phyloP scores from a whole-genome alignment of 2,329 filamentous ascomycete species.

The Ophiocordyceps camponoti-saundersi region DNA sequence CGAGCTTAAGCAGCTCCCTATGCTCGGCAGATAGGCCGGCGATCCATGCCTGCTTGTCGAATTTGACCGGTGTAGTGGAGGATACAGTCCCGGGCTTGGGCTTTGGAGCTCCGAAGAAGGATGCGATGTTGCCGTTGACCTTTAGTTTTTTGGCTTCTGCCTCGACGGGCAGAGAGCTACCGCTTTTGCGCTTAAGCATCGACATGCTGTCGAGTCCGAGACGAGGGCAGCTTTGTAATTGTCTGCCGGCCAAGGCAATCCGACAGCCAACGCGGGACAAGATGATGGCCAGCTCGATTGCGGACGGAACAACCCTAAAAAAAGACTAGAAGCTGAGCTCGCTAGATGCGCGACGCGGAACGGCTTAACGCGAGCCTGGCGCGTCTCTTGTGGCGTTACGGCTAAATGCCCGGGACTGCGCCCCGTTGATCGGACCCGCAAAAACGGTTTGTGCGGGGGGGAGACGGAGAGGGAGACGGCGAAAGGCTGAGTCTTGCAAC shows the following conservation, averaged over 20 bases:
- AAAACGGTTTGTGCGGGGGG: too few relatives aligned
- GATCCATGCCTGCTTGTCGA: constrained; percentile 88
- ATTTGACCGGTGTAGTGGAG: constrained; percentile 30
- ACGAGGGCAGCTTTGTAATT: background rate
- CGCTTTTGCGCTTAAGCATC: constrained; percentile 50
- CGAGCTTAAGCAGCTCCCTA: constrained; percentile 63
- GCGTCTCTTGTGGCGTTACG: too few relatives aligned
- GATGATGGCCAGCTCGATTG: background rate
- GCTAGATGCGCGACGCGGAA: background rate
- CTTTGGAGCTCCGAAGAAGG: constrained; percentile 55
- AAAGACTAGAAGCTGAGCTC: too few relatives aligned
- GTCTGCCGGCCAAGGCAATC: background rate
- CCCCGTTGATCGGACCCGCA: too few relatives aligned
- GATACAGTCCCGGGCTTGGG: constrained; percentile 34
- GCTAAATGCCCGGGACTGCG: too few relatives aligned
- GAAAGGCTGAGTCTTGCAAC: too few relatives aligned
- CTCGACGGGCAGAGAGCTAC: constrained; percentile 19
- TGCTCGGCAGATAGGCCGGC: constrained; percentile 64
- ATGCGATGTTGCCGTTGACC: constrained; percentile 63
- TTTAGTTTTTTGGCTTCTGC: constrained; percentile 53
- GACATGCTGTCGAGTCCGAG: constrained; percentile 13
- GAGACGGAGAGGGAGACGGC: too few relatives aligned
- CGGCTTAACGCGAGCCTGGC: too few relatives aligned
- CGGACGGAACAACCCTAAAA: background rate
- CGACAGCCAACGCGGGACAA: background rate